These are phyloP conservation scores for Colletotrichum lupini DNA, from an alignment of 2,329 filamentous ascomycete species.

Conservation along the genomic window DNA sequence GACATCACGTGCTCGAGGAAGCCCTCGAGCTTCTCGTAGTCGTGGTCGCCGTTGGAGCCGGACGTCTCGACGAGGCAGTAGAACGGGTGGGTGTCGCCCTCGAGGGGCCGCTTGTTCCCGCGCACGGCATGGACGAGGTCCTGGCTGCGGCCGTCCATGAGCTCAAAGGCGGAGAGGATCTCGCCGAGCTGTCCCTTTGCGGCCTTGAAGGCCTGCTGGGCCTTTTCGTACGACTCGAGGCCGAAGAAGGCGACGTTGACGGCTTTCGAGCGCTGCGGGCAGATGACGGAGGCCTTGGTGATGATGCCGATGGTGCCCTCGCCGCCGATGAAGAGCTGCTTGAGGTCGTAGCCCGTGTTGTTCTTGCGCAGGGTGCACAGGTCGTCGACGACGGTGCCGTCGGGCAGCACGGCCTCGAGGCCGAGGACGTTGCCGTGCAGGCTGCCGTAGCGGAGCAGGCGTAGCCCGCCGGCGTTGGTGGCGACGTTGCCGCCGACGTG, in stretches of 20 bases:
- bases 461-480: constrained; percentile 93
- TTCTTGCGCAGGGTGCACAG: constrained; percentile 93
- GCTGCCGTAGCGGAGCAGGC: constrained; percentile 91
- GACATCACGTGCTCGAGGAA: constrained; percentile 95
- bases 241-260: constrained; percentile 97
- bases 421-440: constrained; percentile 93
- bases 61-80: constrained; percentile 98
- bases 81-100: constrained; percentile 82
- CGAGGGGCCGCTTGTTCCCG: constrained; percentile 82
- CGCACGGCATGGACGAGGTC: constrained; percentile 79
- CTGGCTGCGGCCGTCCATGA: constrained; percentile 92
- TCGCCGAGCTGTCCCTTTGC: constrained; percentile 92
- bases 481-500: constrained; percentile 96
- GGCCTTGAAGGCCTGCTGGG: constrained; percentile 85
- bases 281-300: constrained; percentile 89
- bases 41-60: constrained; percentile 93
- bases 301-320: constrained; percentile 97
- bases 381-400: constrained; percentile 92
- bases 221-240: constrained; percentile 89
- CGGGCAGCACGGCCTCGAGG: constrained; percentile 91
- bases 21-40: constrained; percentile 87
- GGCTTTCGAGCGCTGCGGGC: constrained; percentile 86
- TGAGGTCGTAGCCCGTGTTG: constrained; percentile 98
- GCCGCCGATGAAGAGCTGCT: constrained; percentile 95
- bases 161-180: constrained; percentile 96